A percentile compares a stretch with the other conserved stretches of the same genome.
Evolutionary conservation across 2,329 filamentous ascomycete species (phyloP).

Genomic region (Amauroascus verrucosus): DNA sequence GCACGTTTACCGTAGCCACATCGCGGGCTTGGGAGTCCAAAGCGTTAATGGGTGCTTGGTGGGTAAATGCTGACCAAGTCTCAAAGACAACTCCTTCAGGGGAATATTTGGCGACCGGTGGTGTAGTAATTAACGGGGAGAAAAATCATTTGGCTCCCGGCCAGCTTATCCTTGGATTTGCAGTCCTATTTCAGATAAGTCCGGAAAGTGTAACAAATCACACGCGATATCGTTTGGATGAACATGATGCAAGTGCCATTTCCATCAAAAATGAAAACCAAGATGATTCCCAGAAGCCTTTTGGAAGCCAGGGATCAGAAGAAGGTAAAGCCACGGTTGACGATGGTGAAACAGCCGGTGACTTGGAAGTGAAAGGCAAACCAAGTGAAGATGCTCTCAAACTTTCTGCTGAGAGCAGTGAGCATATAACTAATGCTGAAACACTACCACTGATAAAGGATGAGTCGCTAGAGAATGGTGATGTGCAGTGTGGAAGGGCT

Average conservation of each 20-base stretch:
- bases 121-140: slow-evolving; percentile 70
- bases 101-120: slow-evolving; percentile 67
- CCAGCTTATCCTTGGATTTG: slow-evolving; percentile 78
- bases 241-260: slow-evolving; percentile 9
- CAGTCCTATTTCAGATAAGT: slow-evolving; percentile 76
- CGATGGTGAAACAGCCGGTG: neutral
- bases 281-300: slow-evolving; percentile 18
- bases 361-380: neutral
- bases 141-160: slow-evolving; percentile 88
- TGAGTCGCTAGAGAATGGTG: neutral
- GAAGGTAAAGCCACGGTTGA: neutral
- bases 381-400: slow-evolving; percentile 21
- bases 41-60: slow-evolving; percentile 90
- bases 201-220: slow-evolving; percentile 77
- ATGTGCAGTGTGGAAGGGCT: neutral
- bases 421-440: neutral
- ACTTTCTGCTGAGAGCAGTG: neutral
- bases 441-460: neutral
- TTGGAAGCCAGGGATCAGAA: slow-evolving; percentile 13
- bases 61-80: slow-evolving; percentile 83
- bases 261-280: slow-evolving; percentile 7
- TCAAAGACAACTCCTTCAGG: slow-evolving; percentile 72
- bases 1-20: slow-evolving; percentile 70
- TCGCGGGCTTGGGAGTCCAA: slow-evolving; percentile 95
- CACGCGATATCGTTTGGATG: slow-evolving; percentile 56